Conservation (phyloP, 805 yeast species). For the Saccharomycodes ludwigii region DNA sequence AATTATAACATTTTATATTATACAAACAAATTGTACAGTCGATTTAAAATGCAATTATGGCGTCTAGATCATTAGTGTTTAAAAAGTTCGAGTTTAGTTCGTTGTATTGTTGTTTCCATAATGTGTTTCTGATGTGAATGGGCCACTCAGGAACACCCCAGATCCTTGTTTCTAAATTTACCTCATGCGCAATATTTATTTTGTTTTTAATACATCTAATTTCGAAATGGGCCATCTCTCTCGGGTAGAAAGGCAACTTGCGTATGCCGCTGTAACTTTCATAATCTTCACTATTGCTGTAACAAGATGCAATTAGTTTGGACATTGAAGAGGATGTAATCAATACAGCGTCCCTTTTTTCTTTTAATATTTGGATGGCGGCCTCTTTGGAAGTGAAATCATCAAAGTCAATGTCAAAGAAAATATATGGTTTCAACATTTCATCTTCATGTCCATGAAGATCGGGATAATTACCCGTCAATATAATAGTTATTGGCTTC, state of each 20-base stretch:
- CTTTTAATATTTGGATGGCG: conserved; percentile 13
- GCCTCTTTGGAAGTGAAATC: conserved; percentile 4
- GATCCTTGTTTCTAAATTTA: conserved; percentile 43
- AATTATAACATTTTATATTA: no score
- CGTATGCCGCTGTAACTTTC: no score
- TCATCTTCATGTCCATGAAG: conserved; percentile 2
- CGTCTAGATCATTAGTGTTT: conserved; percentile 46
- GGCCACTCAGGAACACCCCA: conserved; percentile 76
- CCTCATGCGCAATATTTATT: conserved; percentile 31
- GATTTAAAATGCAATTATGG: neutral
- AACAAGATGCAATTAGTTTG: conserved; percentile 12
- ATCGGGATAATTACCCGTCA: conserved; percentile 54
- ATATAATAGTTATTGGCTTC: conserved; percentile 50
- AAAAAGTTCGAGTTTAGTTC: conserved; percentile 41
- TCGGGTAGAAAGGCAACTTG: no score
- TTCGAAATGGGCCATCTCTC: no score
- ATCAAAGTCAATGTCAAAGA: conserved; percentile 13
- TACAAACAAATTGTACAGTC: neutral
- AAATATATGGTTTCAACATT: no score
- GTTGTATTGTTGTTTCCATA: conserved; percentile 36
- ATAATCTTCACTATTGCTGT: no score
- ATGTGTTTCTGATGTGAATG: conserved; percentile 25
- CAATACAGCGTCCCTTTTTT: no score
- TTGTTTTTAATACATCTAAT: conserved; percentile 17
- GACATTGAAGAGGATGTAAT: conserved; percentile 34